A percentile compares a stretch with the other conserved stretches of the same genome.
phyloP scores from a whole-genome alignment of 2,329 filamentous ascomycete genomes.

The Colletotrichum tofieldiae region DNA sequence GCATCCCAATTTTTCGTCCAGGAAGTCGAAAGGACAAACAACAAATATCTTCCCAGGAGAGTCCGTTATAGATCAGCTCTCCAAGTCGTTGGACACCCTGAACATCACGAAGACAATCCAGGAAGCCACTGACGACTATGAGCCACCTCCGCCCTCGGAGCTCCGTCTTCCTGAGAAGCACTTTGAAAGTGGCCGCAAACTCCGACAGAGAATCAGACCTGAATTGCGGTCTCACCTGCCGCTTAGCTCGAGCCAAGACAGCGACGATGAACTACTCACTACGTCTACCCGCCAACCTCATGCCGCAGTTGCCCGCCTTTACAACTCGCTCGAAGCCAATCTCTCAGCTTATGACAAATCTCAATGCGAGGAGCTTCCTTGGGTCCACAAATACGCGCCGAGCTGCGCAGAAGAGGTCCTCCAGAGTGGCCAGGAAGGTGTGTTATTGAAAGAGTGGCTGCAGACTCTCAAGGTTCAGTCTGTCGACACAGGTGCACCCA shows the following conservation, averaged over 20 bases:
- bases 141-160: constrained; percentile 59
- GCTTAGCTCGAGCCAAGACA: constrained; percentile 42
- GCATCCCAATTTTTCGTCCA: constrained; percentile 45
- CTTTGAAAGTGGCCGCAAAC: constrained; percentile 71
- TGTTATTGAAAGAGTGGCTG: constrained; percentile 86
- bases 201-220: constrained; percentile 64
- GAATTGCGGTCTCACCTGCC: constrained; percentile 59
- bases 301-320: constrained; percentile 73
- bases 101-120: constrained; percentile 52
- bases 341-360: constrained; percentile 87
- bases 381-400: constrained; percentile 91
- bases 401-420: constrained; percentile 78
- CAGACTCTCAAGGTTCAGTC: constrained; percentile 81
- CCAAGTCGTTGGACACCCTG: constrained; percentile 58
- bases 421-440: constrained; percentile 79
- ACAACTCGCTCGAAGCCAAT: constrained; percentile 70
- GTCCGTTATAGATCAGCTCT: constrained; percentile 57
- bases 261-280: constrained; percentile 55
- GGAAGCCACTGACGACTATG: constrained; percentile 58
- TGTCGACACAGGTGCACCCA: constrained; percentile 74
- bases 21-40: constrained; percentile 67
- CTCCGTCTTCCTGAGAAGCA: constrained; percentile 70
- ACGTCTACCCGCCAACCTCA: constrained; percentile 57
- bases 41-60: constrained; percentile 59
- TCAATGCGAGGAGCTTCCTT: constrained; percentile 80